Evolutionary conservation across 129 eudicot genomes (phyloP).

Genomic region (Solidago caesia): DNA sequence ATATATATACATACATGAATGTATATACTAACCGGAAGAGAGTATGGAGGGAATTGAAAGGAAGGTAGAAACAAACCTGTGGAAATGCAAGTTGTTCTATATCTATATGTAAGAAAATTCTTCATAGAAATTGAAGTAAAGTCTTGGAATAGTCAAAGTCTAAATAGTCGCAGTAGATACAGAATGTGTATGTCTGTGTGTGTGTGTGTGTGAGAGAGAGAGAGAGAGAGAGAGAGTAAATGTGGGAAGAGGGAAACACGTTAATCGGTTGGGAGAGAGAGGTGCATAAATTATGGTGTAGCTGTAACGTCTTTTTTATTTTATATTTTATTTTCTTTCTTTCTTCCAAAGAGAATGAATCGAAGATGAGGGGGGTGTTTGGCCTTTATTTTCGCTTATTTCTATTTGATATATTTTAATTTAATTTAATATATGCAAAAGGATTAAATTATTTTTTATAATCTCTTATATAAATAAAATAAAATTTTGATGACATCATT

Average conservation of each 20-base stretch:
- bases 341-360: no score
- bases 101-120: not conserved
- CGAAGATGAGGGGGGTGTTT: no score
- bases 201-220: not conserved
- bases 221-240: slow-evolving; percentile 17
- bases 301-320: slow-evolving; percentile 57
- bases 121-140: slow-evolving; percentile 8
- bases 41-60: not conserved
- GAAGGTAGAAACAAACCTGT: slow-evolving; percentile 5
- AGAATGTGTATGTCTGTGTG: not conserved
- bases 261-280: slow-evolving; percentile 20
- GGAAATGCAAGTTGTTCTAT: not conserved
- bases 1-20: no score
- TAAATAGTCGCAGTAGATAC: slow-evolving; percentile 23
- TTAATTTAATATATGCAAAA: no score
- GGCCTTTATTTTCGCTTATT: no score
- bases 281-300: slow-evolving; percentile 53
- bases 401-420: no score
- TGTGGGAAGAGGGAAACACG: slow-evolving; percentile 30
- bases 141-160: slow-evolving; percentile 24
- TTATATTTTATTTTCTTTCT: no score
- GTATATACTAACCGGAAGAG: not conserved
- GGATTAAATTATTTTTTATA: no score
- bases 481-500: no score
- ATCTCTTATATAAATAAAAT: no score